Conservation (phyloP, 495 filamentous ascomycete genomes). For the Daldinia vernicosa region DNA sequence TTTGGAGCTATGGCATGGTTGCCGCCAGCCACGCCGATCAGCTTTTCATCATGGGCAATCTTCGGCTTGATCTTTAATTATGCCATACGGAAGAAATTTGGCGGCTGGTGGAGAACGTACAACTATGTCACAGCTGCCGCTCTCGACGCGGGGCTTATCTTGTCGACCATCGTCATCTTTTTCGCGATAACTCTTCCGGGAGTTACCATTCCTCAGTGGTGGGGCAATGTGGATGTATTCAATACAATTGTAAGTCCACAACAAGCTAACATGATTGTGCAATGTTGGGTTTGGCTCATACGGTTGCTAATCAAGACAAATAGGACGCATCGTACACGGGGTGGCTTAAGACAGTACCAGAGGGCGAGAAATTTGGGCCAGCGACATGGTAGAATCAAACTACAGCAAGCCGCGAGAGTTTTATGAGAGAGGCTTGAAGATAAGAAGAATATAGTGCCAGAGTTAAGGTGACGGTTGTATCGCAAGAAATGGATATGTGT, state of each 20-base stretch:
- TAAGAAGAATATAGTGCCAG: not conserved
- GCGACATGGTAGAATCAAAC: constrained; percentile 39
- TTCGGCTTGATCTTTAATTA: constrained; percentile 68
- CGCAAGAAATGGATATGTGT: not conserved
- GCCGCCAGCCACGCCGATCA: constrained; percentile 67
- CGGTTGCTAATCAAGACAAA: constrained; percentile 20
- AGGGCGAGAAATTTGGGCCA: constrained; percentile 50
- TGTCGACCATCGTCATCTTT: constrained; percentile 59
- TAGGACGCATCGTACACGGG: constrained; percentile 47
- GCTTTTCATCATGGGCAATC: constrained; percentile 67
- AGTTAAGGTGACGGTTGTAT: not conserved
- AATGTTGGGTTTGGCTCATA: not conserved
- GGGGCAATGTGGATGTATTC: constrained; percentile 57
- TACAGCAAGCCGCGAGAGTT: not conserved
- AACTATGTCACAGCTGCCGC: constrained; percentile 74
- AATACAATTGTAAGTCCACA: constrained; percentile 45
- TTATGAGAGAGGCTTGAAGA: not conserved
- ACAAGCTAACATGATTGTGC: not conserved
- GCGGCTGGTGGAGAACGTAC: constrained; percentile 67
- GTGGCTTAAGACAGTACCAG: constrained; percentile 47
- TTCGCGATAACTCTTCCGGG: constrained; percentile 54
- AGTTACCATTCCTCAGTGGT: constrained; percentile 57
- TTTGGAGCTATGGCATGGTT: constrained; percentile 66
- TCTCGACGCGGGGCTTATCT: constrained; percentile 54
- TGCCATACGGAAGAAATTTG: constrained; percentile 57